These are phyloP conservation scores for Aspergillus spinulosporus DNA, from an alignment of 2,329 filamentous ascomycete genomes.

Conservation along the genomic window DNA sequence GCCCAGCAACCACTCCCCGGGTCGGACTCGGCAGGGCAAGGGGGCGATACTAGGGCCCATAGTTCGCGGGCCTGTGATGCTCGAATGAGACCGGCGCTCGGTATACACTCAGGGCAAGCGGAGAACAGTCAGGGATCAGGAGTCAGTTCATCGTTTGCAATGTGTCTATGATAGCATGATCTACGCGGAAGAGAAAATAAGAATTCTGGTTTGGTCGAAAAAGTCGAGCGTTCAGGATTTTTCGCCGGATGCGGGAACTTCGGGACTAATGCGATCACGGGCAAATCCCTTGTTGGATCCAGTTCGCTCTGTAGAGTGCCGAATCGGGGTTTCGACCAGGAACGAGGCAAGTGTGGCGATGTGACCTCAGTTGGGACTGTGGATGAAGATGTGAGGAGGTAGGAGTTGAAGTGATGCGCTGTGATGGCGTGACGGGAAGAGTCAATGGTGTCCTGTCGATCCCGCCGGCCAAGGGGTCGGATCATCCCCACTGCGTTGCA, in stretches of 20 bases:
- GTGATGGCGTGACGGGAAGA: not conserved
- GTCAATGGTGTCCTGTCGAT: conserved; percentile 1
- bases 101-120: not conserved
- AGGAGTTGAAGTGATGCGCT: not conserved
- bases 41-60: conserved; percentile 6
- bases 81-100: not conserved
- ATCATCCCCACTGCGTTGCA: not conserved
- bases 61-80: not conserved
- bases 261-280: not conserved
- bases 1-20: not conserved
- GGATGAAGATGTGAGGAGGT: not conserved
- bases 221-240: not conserved
- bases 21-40: not conserved
- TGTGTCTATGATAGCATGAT: conserved; percentile 3
- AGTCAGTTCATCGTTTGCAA: conserved; percentile 8
- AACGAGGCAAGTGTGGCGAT: not conserved
- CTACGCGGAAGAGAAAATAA: not conserved
- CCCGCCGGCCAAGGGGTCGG: not conserved
- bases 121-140: not conserved
- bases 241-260: conserved; percentile 10
- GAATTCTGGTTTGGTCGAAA: not conserved
- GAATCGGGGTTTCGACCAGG: not conserved
- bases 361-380: not conserved
- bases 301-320: not conserved
- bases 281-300: not conserved